Base-by-base conservation (phyloP, 768 basidiomycete genomes). In the Lentinula sp. region DNA sequence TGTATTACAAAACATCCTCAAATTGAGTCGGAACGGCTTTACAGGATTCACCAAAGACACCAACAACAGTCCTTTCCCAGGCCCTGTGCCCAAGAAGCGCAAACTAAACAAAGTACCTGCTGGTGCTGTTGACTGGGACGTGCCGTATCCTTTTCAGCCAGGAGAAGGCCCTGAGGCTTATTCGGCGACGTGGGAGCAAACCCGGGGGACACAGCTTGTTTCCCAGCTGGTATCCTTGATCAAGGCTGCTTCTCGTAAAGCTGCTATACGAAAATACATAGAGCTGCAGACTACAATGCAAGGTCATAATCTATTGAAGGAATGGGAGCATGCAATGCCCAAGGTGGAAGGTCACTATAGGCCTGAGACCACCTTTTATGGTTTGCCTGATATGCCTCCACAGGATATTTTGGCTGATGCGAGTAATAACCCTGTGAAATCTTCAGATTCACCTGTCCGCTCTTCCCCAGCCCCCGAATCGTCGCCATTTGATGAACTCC, bases 71-170 rank as follows among this genome's bases (percentile, higher is more conserved):
- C 18, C 64, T 49, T 45, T 58, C 13, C 60, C 50, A 32, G 57
- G 49, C 8, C 69, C 77, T 7, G 64, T 67, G 13, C 67, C 66
- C 18, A 91, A 90, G 72, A 85, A 82, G 62, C 80, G 89, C 33
- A 88, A 82, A 65, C 74, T 91, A 13, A 78, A 77, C 60, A 73
- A 76, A 8, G 89, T 93, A 13, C 91, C 91, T 37, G 91, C 91
- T 20, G 91, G 91, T 10, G 91, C 91, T 1, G 79, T 71, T 1
- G 89, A 91, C 67, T 93, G 91, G 91, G 89, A 91, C 65, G 82
- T 92, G 0, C 91, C 91, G 0, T 92, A 86, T 69, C 91, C 91
- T 6, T 92, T 92, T 64, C 72, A 70, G 43, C 74, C 79, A 52
- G 91, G 88, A 33, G 86, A 93, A 65, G 91, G 87, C 1, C 88